Percentiles rank a stretch among this genome's conserved stretches.
Conservation (phyloP, 2,329 filamentous ascomycete species). For the Neopestalotiopsis sp. region DNA sequence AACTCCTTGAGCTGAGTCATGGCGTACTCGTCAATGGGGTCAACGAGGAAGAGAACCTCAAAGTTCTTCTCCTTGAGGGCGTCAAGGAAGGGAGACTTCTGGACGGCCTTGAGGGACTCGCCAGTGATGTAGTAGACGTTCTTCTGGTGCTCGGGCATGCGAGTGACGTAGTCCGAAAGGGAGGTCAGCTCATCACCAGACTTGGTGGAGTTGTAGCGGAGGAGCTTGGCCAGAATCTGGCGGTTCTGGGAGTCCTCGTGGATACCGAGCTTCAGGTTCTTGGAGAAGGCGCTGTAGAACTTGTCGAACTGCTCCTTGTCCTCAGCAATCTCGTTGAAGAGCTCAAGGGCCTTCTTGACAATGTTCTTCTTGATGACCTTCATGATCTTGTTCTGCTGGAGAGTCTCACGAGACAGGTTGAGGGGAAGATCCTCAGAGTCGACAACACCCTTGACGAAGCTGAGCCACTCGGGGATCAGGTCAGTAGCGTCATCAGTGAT, state of each 20-base stretch:
- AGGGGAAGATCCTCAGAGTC: slow-evolving; percentile 99
- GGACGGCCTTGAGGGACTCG: slow-evolving; percentile 97
- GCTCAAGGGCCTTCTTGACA: slow-evolving; percentile 99
- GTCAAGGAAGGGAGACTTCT: slow-evolving; percentile 98
- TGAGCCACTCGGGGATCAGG: slow-evolving; percentile 98
- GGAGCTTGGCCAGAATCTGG: slow-evolving; percentile 89
- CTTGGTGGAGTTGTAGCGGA: slow-evolving; percentile 99
- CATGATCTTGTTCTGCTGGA: slow-evolving; percentile 99
- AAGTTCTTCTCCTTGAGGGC: slow-evolving; percentile 99
- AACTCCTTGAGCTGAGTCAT: slow-evolving; percentile 99
- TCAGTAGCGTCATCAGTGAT: slow-evolving; percentile 99
- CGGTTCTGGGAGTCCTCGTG: slow-evolving; percentile 99
- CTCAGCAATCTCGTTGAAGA: slow-evolving; percentile 98
- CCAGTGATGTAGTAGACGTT: slow-evolving; percentile 99
- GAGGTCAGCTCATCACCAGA: slow-evolving; percentile 95
- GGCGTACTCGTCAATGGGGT: slow-evolving; percentile 99
- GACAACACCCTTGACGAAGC: slow-evolving; percentile 99
- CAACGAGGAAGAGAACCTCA: slow-evolving; percentile 98
- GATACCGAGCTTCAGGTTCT: slow-evolving; percentile 99
- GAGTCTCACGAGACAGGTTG: slow-evolving; percentile 99
- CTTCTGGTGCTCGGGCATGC: slow-evolving; percentile 99
- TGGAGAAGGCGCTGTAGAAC: slow-evolving; percentile 99
- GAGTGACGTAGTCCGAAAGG: slow-evolving; percentile 95
- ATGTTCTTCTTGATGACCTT: slow-evolving; percentile 99
- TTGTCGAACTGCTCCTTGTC: slow-evolving; percentile 99